Base-by-base conservation (phyloP, 306 rosid genomes). In the Vigna radiata region DNA sequence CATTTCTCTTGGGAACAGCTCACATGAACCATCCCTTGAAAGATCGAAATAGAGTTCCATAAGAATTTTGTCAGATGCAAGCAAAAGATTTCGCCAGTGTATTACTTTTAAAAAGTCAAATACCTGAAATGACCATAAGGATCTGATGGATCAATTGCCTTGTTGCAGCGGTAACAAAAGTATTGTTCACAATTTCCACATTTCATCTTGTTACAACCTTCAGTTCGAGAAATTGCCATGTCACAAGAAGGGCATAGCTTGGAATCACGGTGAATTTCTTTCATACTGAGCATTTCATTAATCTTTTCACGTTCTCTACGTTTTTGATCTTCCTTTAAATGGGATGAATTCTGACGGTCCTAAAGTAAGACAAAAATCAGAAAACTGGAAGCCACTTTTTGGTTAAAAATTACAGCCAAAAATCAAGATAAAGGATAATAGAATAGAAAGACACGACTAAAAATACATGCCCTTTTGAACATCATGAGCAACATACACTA, bases 201-300 rank as follows among this genome's bases (percentile, higher is more conserved):
- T 73, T 79, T 87, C 97, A 89, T 94, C 87, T 94, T 94, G 88
- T 94, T 94, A 83, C 98, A 94, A 66, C 97, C 98, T 59, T 82
- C 97, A 23, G 80, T 85, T 80, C 86, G 87, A 37, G 94, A 90
- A 82, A 94, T 94, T 29, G 97, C 97, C 87, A 89, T 89, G 72
- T 85, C 80, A 86, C 98, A 94, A 50, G 86, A 86, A 12, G 98
- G 98, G 79, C 97, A 94, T 44, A 82, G 86, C 88, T 94, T 91
- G 64, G 96, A 89, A 87, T 90, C 90, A 1, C 91, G 90, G 54
- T 80, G 91, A 71, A 91, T 84, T 90, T 76, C 94, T 83, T 73
- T 91, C 79, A 85, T 53, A 67, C 94, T 91, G 63, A 90, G 91
- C 85, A 94, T 80, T 70, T 94, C 97, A 79, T 94, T 90, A 70